These are phyloP conservation scores for Ceratocystis eucalypticola DNA, from an alignment of 2,329 filamentous ascomycete species.

Conservation along the genomic window DNA sequence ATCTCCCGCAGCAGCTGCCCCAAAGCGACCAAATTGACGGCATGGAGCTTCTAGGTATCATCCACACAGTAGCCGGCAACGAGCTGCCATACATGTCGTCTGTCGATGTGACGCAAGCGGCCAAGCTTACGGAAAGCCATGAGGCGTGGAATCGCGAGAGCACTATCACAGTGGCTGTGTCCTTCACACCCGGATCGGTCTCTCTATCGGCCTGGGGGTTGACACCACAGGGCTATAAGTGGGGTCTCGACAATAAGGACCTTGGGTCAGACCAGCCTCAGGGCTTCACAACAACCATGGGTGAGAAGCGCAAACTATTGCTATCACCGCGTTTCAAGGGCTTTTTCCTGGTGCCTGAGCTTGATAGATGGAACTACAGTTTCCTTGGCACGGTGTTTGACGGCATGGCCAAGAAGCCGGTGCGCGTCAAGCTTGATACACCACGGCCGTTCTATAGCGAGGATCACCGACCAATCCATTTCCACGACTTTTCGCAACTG, in stretches of 20 bases:
- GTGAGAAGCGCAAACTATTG: constrained; percentile 86
- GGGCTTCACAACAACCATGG: constrained; percentile 84
- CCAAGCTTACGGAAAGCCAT: constrained; percentile 76
- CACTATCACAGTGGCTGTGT: constrained; percentile 87
- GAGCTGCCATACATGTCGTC: constrained; percentile 95
- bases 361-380: constrained; percentile 89
- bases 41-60: constrained; percentile 83
- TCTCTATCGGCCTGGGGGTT: constrained; percentile 88
- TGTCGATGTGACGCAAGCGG: constrained; percentile 85
- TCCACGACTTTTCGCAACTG: constrained; percentile 92
- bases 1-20: constrained; percentile 77
- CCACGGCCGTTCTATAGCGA: constrained; percentile 84
- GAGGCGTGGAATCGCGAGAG: constrained; percentile 64
- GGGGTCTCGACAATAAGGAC: constrained; percentile 94
- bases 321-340: constrained; percentile 88
- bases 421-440: constrained; percentile 88
- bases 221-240: constrained; percentile 84
- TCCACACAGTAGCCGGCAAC: constrained; percentile 89
- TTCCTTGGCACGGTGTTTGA: constrained; percentile 90
- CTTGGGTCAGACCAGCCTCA: constrained; percentile 81
- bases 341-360: constrained; percentile 90
- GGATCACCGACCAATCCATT: constrained; percentile 83
- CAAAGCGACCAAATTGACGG: constrained; percentile 79
- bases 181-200: constrained; percentile 92
- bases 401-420: constrained; percentile 74